Conservation (phyloP, 495 filamentous ascomycete genomes). For the Neurospora terricola region DNA sequence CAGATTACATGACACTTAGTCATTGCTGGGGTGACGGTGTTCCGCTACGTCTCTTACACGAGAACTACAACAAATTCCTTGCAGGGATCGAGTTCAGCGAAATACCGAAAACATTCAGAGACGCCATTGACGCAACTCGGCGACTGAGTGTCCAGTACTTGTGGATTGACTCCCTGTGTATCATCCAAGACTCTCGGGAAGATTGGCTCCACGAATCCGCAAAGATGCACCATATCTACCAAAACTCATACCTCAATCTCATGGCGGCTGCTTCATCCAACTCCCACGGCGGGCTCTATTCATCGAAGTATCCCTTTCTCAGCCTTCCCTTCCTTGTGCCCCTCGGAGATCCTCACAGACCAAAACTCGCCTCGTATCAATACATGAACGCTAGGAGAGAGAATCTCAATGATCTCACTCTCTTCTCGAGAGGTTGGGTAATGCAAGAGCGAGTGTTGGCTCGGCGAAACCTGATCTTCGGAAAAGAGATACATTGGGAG, state of each 20-base stretch:
- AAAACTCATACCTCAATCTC: slow-evolving; percentile 13
- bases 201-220: slow-evolving; percentile 22
- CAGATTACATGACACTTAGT: background rate
- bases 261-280: background rate
- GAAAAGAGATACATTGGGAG: background rate
- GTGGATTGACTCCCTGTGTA: slow-evolving; percentile 30
- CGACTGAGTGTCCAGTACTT: slow-evolving; percentile 18
- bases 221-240: slow-evolving; percentile 21
- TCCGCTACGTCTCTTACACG: background rate
- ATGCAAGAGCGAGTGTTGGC: background rate
- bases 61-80: background rate
- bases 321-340: background rate
- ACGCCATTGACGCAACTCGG: slow-evolving; percentile 2
- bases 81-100: background rate
- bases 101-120: slow-evolving; percentile 4
- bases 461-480: background rate
- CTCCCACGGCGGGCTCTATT: background rate
- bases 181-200: slow-evolving; percentile 21
- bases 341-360: background rate
- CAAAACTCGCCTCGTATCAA: background rate
- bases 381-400: background rate
- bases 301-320: background rate
- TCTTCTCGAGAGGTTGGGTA: background rate
- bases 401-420: background rate
- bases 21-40: background rate